phyloP scores from a whole-genome alignment of 345 rosid genomes.

The Melaleuca alternifolia region DNA sequence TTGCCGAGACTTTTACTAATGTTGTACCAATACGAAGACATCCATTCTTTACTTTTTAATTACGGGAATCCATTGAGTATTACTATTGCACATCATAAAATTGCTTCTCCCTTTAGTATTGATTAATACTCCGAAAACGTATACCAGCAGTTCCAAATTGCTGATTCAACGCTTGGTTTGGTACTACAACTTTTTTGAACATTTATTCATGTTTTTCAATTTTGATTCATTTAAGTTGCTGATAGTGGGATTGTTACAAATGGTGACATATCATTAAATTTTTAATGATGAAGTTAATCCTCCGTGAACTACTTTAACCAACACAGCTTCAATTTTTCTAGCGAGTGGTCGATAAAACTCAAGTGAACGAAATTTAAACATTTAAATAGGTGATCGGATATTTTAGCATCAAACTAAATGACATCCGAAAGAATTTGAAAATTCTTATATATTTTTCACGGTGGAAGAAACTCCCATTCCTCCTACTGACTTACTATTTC shows the following conservation, averaged over 20 bases:
- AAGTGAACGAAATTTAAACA: background rate
- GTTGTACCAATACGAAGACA: background rate
- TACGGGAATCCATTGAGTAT: background rate
- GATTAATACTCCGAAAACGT: background rate
- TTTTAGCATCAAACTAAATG: background rate
- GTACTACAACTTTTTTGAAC: background rate
- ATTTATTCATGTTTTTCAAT: background rate
- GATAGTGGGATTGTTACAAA: background rate
- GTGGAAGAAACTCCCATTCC: background rate
- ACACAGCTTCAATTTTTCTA: accelerated
- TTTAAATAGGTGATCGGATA: background rate
- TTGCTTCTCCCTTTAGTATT: background rate
- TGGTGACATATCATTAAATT: background rate
- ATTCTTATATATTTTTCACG: background rate
- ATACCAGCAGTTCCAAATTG: background rate
- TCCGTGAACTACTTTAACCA: background rate
- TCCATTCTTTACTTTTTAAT: background rate
- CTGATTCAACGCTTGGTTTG: accelerated
- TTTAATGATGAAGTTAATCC: background rate
- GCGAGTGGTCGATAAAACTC: background rate
- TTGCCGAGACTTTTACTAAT: background rate
- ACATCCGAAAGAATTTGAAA: background rate
- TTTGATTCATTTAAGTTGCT: background rate
- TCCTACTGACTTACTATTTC: background rate
- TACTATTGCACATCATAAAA: background rate